Evolutionary conservation across 345 rosid species (phyloP).

Genomic region (Salix suchowensis): DNA sequence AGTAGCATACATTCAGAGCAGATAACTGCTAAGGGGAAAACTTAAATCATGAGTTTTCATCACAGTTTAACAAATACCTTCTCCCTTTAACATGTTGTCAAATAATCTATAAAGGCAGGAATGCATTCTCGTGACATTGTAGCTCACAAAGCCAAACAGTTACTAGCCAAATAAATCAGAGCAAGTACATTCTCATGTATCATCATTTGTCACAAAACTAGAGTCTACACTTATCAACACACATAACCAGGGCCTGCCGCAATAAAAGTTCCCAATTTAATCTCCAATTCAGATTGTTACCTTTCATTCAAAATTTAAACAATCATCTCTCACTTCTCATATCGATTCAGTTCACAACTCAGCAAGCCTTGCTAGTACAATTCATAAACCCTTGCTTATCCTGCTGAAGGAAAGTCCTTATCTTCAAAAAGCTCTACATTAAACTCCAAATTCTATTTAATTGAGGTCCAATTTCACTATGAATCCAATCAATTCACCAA

Average conservation of each 20-base stretch:
- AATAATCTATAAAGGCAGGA: too few relatives aligned
- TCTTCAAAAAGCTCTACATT: too few relatives aligned
- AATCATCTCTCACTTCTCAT: too few relatives aligned
- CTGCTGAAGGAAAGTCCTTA: too few relatives aligned
- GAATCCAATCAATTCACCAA: not conserved
- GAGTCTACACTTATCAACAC: not conserved
- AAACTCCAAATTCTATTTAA: too few relatives aligned
- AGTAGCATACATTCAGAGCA: not conserved
- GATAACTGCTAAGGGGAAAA: not conserved
- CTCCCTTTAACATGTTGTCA: not conserved
- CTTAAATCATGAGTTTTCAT: not conserved
- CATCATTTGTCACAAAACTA: not conserved
- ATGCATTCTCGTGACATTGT: not conserved
- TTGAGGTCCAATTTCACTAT: not conserved
- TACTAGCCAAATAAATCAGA: not conserved
- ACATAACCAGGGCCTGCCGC: not conserved
- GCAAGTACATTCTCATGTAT: not conserved
- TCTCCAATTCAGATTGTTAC: too few relatives aligned
- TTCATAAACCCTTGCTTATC: too few relatives aligned
- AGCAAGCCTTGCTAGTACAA: too few relatives aligned
- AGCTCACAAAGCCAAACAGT: not conserved
- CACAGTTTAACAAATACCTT: not conserved
- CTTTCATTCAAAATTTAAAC: too few relatives aligned
- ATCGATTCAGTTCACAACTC: too few relatives aligned
- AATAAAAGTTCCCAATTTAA: too few relatives aligned